Conservation (phyloP, 768 basidiomycete genomes). For the Boletus subparvulus region DNA sequence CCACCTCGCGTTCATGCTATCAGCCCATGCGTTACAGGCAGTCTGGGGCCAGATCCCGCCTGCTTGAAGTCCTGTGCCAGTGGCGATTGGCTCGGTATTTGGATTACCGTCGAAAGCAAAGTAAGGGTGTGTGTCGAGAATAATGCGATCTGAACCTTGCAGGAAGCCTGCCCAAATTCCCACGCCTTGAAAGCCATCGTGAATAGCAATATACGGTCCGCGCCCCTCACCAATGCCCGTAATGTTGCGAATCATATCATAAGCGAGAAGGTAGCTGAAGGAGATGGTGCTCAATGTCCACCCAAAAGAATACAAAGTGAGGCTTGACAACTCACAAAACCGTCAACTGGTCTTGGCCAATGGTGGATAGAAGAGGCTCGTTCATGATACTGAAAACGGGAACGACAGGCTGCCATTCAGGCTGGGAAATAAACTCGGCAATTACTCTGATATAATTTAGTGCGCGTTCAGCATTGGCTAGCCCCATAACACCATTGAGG, state of each 20-base stretch:
- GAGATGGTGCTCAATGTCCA: not conserved
- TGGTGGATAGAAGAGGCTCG: conserved; percentile 51
- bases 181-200: conserved; percentile 59
- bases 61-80: conserved; percentile 30
- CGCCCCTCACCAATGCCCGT: conserved; percentile 71
- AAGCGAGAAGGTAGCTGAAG: conserved; percentile 54
- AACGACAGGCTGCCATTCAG: conserved; percentile 63
- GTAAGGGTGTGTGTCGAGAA: conserved; percentile 71
- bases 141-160: conserved; percentile 56
- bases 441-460: conserved; percentile 74
- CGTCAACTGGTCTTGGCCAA: conserved; percentile 54
- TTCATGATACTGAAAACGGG: conserved; percentile 64
- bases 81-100: conserved; percentile 34
- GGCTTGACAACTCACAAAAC: conserved; percentile 54
- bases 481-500: conserved; percentile 72
- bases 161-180: conserved; percentile 49
- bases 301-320: not conserved
- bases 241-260: conserved; percentile 65
- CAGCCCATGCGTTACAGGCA: conserved; percentile 62
- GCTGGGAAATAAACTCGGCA: conserved; percentile 79
- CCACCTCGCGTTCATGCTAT: conserved; percentile 45
- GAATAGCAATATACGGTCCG: conserved; percentile 56
- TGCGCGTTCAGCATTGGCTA: conserved; percentile 81
- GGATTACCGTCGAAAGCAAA: conserved; percentile 53
- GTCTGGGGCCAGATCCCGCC: conserved; percentile 47